phyloP scores from a whole-genome alignment of 768 basidiomycete species.

The Candolleomyces efflorescens region DNA sequence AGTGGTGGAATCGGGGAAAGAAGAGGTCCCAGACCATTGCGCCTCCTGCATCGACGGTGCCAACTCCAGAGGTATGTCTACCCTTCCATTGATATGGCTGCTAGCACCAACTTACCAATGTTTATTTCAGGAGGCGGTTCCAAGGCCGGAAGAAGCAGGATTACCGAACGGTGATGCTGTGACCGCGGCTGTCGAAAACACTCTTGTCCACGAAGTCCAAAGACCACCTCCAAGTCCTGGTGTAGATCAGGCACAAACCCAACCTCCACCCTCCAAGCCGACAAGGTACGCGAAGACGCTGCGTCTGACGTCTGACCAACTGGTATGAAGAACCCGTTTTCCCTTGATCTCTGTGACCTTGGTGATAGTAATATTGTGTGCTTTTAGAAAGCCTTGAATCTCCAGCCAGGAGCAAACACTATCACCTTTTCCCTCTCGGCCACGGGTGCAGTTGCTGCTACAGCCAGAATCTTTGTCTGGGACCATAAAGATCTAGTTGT shows the following conservation, averaged over 20 bases:
- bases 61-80: conserved; percentile 17
- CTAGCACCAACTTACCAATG: not conserved
- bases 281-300: conserved; percentile 84
- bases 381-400: conserved; percentile 74
- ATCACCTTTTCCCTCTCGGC: conserved; percentile 92
- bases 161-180: not conserved
- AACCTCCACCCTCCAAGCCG: conserved; percentile 19
- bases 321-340: conserved; percentile 51
- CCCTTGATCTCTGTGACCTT: not conserved
- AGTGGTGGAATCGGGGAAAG: conserved; percentile 70
- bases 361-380: not conserved
- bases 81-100: not conserved
- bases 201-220: conserved; percentile 5
- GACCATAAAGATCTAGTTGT: conserved; percentile 87
- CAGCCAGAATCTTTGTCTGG: conserved; percentile 95
- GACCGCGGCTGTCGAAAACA: not conserved
- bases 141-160: not conserved
- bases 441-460: conserved; percentile 76
- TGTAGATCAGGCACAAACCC: conserved; percentile 2
- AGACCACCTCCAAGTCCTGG: conserved; percentile 13
- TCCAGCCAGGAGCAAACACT: conserved; percentile 84
- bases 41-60: conserved; percentile 12
- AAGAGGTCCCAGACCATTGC: conserved; percentile 9
- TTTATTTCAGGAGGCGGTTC: not conserved
- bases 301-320: conserved; percentile 89